These are phyloP conservation scores for Salvia sclarea DNA, from an alignment of 305 asterid genomes.

Conservation along the genomic window DNA sequence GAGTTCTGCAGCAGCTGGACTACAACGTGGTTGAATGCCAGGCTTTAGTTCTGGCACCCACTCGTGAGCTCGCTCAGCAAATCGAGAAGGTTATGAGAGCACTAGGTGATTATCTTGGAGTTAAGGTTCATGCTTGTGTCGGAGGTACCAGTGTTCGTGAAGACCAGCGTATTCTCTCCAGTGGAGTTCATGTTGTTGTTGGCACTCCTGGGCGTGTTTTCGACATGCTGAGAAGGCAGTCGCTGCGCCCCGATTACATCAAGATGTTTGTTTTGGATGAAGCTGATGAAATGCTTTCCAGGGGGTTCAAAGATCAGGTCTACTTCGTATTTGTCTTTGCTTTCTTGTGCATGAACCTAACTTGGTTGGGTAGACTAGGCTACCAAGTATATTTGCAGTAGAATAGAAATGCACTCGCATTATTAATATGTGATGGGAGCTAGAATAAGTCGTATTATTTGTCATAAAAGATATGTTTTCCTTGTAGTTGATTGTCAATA, in stretches of 20 bases:
- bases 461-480: neutral
- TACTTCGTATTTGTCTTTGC: neutral
- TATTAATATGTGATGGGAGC: neutral
- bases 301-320: slow-evolving; percentile 93
- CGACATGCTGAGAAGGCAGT: slow-evolving; percentile 84
- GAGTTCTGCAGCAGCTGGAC: slow-evolving; percentile 83
- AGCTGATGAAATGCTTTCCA: slow-evolving; percentile 92
- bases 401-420: neutral
- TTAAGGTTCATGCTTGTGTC: slow-evolving; percentile 87
- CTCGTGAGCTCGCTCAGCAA: slow-evolving; percentile 91
- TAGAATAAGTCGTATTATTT: neutral
- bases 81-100: slow-evolving; percentile 95
- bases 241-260: slow-evolving; percentile 74
- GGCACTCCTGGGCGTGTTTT: slow-evolving; percentile 91
- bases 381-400: neutral
- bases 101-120: slow-evolving; percentile 83
- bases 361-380: neutral
- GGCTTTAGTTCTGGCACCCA: slow-evolving; percentile 92
- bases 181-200: slow-evolving; percentile 86
- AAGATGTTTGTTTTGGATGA: slow-evolving; percentile 90
- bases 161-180: slow-evolving; percentile 79
- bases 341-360: neutral
- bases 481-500: neutral
- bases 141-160: slow-evolving; percentile 94
- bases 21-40: slow-evolving; percentile 69